A percentile compares a stretch with the other conserved stretches of the same genome.
phyloP scores from a whole-genome alignment of 345 rosid species.

The Syzygium aromaticum region DNA sequence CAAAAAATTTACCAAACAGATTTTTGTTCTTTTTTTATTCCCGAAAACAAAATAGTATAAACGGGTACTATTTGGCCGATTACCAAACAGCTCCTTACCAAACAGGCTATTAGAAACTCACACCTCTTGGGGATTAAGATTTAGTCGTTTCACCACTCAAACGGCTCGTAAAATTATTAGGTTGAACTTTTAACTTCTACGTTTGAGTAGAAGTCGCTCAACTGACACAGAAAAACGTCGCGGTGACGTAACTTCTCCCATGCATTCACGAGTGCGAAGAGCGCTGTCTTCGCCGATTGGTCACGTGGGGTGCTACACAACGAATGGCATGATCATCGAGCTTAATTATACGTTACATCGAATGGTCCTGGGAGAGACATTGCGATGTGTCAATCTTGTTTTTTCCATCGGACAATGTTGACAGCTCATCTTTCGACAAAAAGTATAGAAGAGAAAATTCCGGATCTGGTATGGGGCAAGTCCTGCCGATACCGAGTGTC shows the following conservation, averaged over 20 bases:
- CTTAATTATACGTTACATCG: neutral
- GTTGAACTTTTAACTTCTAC: neutral
- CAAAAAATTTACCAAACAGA: too few species aligned
- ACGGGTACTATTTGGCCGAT: too few species aligned
- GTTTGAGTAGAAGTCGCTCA: neutral
- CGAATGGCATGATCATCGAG: neutral
- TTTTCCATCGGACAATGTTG: neutral
- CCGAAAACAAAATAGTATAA: too few species aligned
- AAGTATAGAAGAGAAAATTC: neutral
- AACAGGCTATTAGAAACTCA: rapidly evolving
- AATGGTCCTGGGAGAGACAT: neutral
- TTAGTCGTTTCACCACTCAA: neutral
- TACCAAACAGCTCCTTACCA: too few species aligned
- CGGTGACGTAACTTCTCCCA: neutral
- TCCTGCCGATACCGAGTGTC: neutral
- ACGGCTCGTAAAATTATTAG: neutral
- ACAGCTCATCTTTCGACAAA: neutral
- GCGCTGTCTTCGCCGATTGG: neutral
- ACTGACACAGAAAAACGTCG: neutral
- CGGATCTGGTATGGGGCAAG: neutral
- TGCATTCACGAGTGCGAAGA: neutral
- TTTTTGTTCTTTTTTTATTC: too few species aligned
- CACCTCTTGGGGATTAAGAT: rapidly evolving
- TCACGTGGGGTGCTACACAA: neutral
- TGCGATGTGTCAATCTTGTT: neutral